Conservation (phyloP, 73 alveolate genomes). For the Paramecium sexaurelia region DNA sequence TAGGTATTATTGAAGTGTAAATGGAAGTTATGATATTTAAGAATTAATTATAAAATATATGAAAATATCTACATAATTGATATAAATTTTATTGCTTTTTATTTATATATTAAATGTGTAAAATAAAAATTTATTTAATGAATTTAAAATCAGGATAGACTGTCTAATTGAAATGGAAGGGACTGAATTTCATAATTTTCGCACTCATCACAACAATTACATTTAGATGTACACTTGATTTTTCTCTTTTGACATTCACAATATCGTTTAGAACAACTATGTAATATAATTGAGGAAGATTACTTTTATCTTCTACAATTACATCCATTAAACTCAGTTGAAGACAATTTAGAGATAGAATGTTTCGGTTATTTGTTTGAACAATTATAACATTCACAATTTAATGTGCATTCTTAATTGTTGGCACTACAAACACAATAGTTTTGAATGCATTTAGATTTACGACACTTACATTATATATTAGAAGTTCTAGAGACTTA, state of each 20-base stretch:
- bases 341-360: not conserved
- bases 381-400: slow-evolving; percentile 38
- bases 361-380: not conserved
- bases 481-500: not conserved
- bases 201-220: slow-evolving; percentile 7
- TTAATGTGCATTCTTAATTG: slow-evolving; percentile 11
- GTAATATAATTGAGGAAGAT: not conserved
- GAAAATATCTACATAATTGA: too few species aligned
- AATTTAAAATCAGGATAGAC: not conserved
- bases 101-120: not conserved
- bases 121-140: not conserved
- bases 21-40: too few species aligned
- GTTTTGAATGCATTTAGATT: slow-evolving; percentile 24
- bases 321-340: not conserved
- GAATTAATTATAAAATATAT: too few species aligned
- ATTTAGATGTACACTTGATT: not conserved
- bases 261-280: slow-evolving; percentile 1
- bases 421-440: slow-evolving; percentile 39
- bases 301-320: not conserved
- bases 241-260: slow-evolving; percentile 26
- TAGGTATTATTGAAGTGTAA: too few species aligned
- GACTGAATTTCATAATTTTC: not conserved
- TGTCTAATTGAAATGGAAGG: not conserved
- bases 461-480: not conserved
- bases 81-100: not conserved